A percentile compares a stretch with the other conserved stretches of the same genome.
Evolutionary conservation across 1,284 basidiomycete genomes (phyloP).

Genomic region (Apiotrichum montevideense): DNA sequence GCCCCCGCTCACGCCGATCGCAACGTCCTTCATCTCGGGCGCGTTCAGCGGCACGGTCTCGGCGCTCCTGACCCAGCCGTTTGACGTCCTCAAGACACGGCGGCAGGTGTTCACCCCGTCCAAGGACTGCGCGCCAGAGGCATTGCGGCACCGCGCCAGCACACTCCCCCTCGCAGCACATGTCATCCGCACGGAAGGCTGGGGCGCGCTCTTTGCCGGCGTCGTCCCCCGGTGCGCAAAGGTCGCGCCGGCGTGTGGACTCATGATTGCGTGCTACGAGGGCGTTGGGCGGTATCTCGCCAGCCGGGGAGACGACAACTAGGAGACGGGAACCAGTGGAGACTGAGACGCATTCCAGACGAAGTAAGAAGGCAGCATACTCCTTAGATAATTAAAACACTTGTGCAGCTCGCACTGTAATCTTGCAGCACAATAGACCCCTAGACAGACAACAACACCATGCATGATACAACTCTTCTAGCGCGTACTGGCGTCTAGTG

Average conservation of each 20-base stretch:
- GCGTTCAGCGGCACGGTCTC: constrained; percentile 54
- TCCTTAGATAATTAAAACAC: neutral
- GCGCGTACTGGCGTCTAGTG: constrained; percentile 6
- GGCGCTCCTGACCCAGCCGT: constrained; percentile 86
- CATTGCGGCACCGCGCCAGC: constrained; percentile 33
- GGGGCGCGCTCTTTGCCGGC: constrained; percentile 73
- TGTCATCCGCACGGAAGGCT: constrained; percentile 73
- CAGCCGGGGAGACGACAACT: constrained; percentile 10
- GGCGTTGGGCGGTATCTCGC: constrained; percentile 51
- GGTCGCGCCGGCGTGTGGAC: constrained; percentile 94
- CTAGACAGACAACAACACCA: constrained; percentile 12
- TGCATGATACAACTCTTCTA: constrained; percentile 1
- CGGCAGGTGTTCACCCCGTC: constrained; percentile 64
- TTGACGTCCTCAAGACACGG: constrained; percentile 93
- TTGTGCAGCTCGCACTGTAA: too few species aligned
- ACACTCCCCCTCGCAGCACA: constrained; percentile 61
- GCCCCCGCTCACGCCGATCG: constrained; percentile 31
- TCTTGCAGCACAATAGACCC: neutral
- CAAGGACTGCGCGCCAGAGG: constrained; percentile 51
- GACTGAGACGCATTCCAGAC: neutral
- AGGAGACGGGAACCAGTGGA: neutral
- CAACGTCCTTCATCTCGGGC: constrained; percentile 42
- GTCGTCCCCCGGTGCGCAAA: constrained; percentile 83
- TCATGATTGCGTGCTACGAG: constrained; percentile 83
- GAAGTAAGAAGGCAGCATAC: too few species aligned